These are phyloP conservation scores for Astrephomene gubernaculifera DNA, from an alignment of 139 green algal species.

Conservation along the genomic window DNA sequence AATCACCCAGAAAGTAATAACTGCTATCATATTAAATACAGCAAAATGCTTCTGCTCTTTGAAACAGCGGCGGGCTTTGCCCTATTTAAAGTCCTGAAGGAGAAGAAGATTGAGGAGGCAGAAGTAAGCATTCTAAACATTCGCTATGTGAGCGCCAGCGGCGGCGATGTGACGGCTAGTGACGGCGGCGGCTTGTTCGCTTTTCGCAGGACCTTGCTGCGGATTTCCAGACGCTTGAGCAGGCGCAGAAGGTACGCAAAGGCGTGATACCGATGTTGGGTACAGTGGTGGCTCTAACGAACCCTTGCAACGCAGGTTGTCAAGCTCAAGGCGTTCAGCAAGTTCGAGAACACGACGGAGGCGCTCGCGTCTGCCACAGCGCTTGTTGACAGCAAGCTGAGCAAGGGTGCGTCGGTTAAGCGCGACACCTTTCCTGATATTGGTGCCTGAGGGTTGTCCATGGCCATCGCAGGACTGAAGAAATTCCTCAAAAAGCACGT, in stretches of 20 bases:
- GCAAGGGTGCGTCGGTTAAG: conserved; percentile 81
- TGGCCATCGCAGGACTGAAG: conserved; percentile 82
- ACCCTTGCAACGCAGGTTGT: conserved; percentile 76
- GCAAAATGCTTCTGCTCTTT: conserved; percentile 94
- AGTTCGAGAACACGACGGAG: conserved; percentile 98
- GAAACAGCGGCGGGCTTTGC: conserved; percentile 96
- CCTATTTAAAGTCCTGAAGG: conserved; percentile 97
- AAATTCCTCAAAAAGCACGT: conserved; percentile 99
- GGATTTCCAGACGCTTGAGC: conserved; percentile 89
- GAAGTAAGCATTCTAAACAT: conserved; percentile 67
- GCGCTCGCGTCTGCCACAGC: conserved; percentile 93
- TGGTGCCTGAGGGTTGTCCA: too few relatives aligned
- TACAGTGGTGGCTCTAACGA: not conserved
- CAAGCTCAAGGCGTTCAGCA: conserved; percentile 98
- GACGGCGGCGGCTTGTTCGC: conserved; percentile 19
- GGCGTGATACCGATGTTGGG: too few relatives aligned
- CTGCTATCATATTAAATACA: too few relatives aligned
- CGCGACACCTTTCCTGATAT: too few relatives aligned
- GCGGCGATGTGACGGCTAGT: conserved; percentile 19
- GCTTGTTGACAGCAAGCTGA: conserved; percentile 96
- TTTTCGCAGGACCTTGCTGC: conserved; percentile 82
- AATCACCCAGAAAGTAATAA: too few relatives aligned
- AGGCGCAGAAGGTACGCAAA: conserved; percentile 82
- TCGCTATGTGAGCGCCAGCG: not conserved
- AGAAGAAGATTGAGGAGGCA: conserved; percentile 89